A percentile compares a stretch with the other conserved stretches of the same genome.
Conservation (phyloP, 345 rosid genomes). For the Salix viminalis region DNA sequence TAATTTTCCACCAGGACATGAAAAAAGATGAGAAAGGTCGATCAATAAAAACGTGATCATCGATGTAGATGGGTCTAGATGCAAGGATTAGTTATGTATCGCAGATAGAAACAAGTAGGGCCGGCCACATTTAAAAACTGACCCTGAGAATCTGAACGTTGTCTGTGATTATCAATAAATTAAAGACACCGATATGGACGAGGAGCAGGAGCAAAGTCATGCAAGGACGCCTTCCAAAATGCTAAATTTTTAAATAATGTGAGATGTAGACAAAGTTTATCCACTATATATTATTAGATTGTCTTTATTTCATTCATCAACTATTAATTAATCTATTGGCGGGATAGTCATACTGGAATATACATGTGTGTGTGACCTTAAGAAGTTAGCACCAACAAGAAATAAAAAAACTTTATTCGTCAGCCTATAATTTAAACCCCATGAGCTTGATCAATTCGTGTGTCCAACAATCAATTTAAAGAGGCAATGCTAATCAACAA, state of each 20-base stretch:
- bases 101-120: neutral
- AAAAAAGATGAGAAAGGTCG: neutral
- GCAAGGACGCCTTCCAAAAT: constrained; percentile 5
- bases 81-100: neutral
- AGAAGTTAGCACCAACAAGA: too few relatives aligned
- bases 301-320: neutral
- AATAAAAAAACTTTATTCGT: too few relatives aligned
- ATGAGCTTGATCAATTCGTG: too few relatives aligned
- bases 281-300: neutral
- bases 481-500: too few relatives aligned
- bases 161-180: neutral
- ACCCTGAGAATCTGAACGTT: constrained; percentile 12
- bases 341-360: too few relatives aligned
- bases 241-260: neutral
- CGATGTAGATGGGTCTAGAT: constrained; percentile 1
- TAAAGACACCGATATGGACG: constrained; percentile 3
- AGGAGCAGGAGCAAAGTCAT: neutral
- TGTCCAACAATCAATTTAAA: too few relatives aligned
- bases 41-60: neutral
- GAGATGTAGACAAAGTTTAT: neutral
- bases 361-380: neutral
- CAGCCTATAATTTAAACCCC: too few relatives aligned
- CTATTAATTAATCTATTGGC: neutral
- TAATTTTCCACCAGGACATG: neutral
- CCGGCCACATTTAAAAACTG: neutral